Evolutionary conservation across 2,329 filamentous ascomycete species (phyloP), one percentile per base, ranked within the genome.

Genomic region (Xylariomycetidae sp.): DNA sequence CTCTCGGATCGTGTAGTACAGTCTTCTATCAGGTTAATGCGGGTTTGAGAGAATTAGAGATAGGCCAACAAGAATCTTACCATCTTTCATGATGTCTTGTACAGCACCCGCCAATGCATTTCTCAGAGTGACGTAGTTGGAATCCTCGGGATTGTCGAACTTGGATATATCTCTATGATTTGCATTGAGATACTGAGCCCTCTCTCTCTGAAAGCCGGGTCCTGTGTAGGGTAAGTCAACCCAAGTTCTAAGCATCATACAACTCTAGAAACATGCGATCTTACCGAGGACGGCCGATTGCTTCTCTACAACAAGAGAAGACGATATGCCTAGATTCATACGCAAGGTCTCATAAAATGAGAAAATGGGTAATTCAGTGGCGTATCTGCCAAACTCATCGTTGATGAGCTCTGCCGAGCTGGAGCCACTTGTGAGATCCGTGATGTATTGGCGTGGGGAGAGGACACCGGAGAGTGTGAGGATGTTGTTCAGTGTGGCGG

Each of bases 271-370:
- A 19, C 14, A 28, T 17, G n/a, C 13, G 12, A 19, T 13, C 18
- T 33, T 41, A 48, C 54, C 56, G 18, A 61, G 36, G 15, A 55
- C 43, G n/a, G 58, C 57, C 1, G 57, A 61, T 6, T 44, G 36
- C 30, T 48, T 58, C 9, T 59, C 47, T 2, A 62, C 57, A 13
- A 62, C 46, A 5, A 58, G 25, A 9, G n/a, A n/a, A n/a, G n/a
- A n/a, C n/a, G n/a, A n/a, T n/a, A n/a, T n/a, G n/a, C 46, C 43
- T 6, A 55, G 14, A 13, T 41, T 53, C 17, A 40, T 56, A 16
- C 42, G 34, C 3, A 56, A 18, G 2, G 58, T 60, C 34, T 61
- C 58, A 25, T 53, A 62, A 36, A 62, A 62, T 0, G 59, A 62
- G 30, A 46, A 57, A 7, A 62, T 47, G 0, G 37, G 30, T 6